These are phyloP conservation scores for Anthracocystis walkeri DNA, from an alignment of 1,284 basidiomycete species.

Conservation along the genomic window DNA sequence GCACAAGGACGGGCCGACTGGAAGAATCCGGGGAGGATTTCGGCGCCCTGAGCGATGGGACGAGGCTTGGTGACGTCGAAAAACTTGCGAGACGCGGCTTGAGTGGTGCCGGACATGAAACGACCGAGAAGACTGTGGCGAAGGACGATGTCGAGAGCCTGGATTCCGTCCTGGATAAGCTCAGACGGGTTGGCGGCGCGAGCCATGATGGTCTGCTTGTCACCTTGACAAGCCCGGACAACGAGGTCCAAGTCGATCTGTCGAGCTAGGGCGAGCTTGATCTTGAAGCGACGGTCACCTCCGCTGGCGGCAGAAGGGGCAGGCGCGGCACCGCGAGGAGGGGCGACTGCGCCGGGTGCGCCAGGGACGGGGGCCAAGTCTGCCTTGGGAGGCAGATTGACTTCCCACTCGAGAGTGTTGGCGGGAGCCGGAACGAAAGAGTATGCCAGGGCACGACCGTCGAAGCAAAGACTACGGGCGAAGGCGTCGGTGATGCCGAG, in stretches of 20 bases:
- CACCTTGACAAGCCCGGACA: constrained; percentile 33
- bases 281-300: constrained; percentile 30
- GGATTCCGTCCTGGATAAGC: constrained; percentile 30
- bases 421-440: constrained; percentile 14
- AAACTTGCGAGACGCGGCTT: constrained; percentile 50
- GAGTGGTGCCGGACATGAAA: constrained; percentile 31
- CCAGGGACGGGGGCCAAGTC: constrained; percentile 26
- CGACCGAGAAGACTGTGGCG: constrained; percentile 20
- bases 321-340: constrained; percentile 13
- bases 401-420: constrained; percentile 24
- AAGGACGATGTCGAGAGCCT: constrained; percentile 47
- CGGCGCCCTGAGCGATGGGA: constrained; percentile 48
- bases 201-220: constrained; percentile 41
- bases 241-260: constrained; percentile 37
- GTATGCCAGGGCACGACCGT: constrained; percentile 44
- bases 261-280: constrained; percentile 35
- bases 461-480: constrained; percentile 30
- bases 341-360: constrained; percentile 15
- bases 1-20: constrained; percentile 55
- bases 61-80: constrained; percentile 40
- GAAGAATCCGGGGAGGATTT: constrained; percentile 58
- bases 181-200: constrained; percentile 37
- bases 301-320: not conserved
- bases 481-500: constrained; percentile 36
- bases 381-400: constrained; percentile 35